phyloP scores from a whole-genome alignment of 2,329 filamentous ascomycete species.

The Neopestalotiopsis sp. region DNA sequence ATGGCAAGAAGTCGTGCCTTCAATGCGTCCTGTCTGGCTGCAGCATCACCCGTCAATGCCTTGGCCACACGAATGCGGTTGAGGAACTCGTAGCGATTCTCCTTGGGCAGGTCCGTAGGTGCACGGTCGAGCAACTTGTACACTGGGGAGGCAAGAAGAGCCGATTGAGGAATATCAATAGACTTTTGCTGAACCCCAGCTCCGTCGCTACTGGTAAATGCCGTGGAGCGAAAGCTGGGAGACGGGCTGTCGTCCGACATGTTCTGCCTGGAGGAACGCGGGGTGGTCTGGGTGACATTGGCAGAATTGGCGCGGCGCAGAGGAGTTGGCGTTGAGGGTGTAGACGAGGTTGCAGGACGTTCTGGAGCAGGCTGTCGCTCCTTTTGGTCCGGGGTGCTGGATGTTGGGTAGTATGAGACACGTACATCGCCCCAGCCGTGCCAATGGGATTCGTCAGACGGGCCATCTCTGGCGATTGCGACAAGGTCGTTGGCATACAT shows the following conservation, averaged over 20 bases:
- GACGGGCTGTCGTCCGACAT: constrained; percentile 55
- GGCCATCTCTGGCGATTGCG: constrained; percentile 68
- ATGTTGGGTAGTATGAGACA: constrained; percentile 76
- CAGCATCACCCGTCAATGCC: constrained; percentile 69
- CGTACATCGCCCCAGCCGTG: constrained; percentile 81
- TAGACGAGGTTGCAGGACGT: constrained; percentile 47
- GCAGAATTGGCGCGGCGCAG: constrained; percentile 70
- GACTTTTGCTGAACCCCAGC: constrained; percentile 57
- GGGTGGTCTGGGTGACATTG: constrained; percentile 43
- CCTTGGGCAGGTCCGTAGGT: constrained; percentile 70
- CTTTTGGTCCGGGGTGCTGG: constrained; percentile 35
- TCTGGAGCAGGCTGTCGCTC: constrained; percentile 33
- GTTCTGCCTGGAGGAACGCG: constrained; percentile 38
- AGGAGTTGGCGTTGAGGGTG: constrained; percentile 76
- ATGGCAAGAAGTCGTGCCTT: constrained; percentile 84
- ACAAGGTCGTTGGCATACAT: constrained; percentile 86
- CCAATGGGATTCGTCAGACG: constrained; percentile 57
- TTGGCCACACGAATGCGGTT: constrained; percentile 84
- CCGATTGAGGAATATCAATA: constrained; percentile 68
- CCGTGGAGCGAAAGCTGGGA: constrained; percentile 41
- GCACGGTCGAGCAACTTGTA: constrained; percentile 61
- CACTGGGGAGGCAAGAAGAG: constrained; percentile 56
- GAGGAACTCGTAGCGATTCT: constrained; percentile 82
- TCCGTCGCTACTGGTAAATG: constrained; percentile 42
- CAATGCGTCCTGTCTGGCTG: constrained; percentile 76